These are phyloP conservation scores for Cenococcum geophilum DNA, from an alignment of 495 filamentous ascomycete species.

Conservation along the genomic window DNA sequence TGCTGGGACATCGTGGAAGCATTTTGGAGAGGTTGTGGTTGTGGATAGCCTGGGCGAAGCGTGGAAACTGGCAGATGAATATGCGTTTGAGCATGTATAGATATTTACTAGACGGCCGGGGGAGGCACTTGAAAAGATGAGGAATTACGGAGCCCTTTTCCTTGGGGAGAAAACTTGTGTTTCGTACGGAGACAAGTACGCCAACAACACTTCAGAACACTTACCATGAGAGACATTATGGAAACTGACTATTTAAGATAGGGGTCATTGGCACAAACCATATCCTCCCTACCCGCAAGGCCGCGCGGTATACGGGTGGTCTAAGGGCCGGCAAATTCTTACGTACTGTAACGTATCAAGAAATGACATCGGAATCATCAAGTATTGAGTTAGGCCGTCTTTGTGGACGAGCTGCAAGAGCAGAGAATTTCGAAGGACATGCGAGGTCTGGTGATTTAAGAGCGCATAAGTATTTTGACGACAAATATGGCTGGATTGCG, in stretches of 20 bases:
- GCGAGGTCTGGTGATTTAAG: conserved; percentile 47
- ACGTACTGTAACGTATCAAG: conserved; percentile 50
- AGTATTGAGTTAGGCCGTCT: conserved; percentile 48
- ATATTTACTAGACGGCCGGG: conserved; percentile 47
- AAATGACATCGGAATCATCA: conserved; percentile 42
- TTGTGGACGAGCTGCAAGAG: conserved; percentile 47
- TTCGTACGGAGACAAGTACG: conserved; percentile 45
- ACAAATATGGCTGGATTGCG: conserved; percentile 44
- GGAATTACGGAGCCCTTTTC: conserved; percentile 48
- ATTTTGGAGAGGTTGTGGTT: conserved; percentile 46
- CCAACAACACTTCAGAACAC: not conserved
- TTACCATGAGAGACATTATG: not conserved
- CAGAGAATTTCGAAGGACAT: conserved; percentile 51
- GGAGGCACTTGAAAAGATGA: conserved; percentile 49
- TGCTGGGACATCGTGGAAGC: conserved; percentile 44
- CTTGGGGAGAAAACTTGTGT: conserved; percentile 46
- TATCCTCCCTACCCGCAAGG: conserved; percentile 47
- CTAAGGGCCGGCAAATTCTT: conserved; percentile 52
- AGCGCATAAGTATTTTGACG: conserved; percentile 42
- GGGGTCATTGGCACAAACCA: conserved; percentile 48
- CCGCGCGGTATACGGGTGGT: conserved; percentile 37
- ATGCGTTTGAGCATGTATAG: conserved; percentile 51
- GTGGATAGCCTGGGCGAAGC: conserved; percentile 45
- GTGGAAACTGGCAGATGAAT: conserved; percentile 47
- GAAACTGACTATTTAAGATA: conserved; percentile 1